Base-by-base conservation (phyloP, 345 rosid genomes). In the Acer campestre region DNA sequence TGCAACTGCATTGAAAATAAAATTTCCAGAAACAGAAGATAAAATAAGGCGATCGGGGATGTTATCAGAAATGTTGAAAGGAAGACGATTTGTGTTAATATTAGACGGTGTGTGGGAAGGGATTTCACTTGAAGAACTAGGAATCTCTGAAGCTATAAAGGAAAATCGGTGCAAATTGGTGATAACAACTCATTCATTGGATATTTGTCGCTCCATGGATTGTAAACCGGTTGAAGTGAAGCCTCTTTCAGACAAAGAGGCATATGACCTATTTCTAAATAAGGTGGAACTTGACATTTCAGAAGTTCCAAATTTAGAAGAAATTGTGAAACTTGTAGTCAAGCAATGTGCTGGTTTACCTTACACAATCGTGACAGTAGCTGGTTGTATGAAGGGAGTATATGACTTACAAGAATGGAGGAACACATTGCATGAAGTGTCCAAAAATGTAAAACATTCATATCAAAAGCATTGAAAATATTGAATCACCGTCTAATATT, bases 301-400 rank as follows among this genome's bases (percentile, higher is more conserved):
- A 17, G 7, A 59, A 10, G 13, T 23, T 64, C 40, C 44, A 17
- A 10, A 64, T 53, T 17, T 73, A 20, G 1, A 74, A 48, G 2
- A 31, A 3, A 44, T 67, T 16, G 80, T 78, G 0, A 55, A 53
- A 13, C 3, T 4, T 2, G 68, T 85, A 42, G 80, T 42, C 0
- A 9, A 35, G 4, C 62, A 77, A 70, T 82, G 86, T 65, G 74
- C 0, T 1, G 75, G 86, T 10, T 5, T 86, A 3, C 85, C 87
- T 0, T 78, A 81, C 7, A 78, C 16, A 2, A 66, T 75, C 13
- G 62, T 53, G 18, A n/a, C 35, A 11, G 70, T 73, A 17, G 78
- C 81, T 1, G 6, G 42, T 70, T 35, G n/a, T 61, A 51, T 81
- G 84, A 85, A 63, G 44, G 80, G 74, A 29, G 55, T 68, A 5